Evolutionary conservation across 768 basidiomycete genomes (phyloP).

Genomic region (Epithele typhae): DNA sequence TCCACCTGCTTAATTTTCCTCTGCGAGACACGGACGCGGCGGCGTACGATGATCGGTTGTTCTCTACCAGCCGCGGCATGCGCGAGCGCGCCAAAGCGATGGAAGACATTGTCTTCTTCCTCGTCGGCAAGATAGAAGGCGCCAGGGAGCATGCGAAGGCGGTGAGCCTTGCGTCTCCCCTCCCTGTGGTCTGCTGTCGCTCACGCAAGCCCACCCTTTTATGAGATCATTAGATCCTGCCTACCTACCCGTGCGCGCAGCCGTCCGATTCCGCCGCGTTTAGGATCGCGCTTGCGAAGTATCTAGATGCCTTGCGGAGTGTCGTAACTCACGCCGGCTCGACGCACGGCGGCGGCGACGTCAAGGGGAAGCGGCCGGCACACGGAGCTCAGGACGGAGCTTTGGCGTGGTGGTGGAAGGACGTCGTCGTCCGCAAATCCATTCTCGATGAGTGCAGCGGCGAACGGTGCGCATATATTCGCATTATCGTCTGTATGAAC

Average conservation of each 20-base stretch:
- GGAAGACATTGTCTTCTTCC: slow-evolving; percentile 49
- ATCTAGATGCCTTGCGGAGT: slow-evolving; percentile 44
- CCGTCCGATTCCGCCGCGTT: slow-evolving; percentile 51
- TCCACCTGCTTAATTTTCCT: slow-evolving; percentile 50
- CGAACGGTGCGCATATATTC: too few relatives aligned
- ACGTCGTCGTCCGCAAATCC: slow-evolving; percentile 51
- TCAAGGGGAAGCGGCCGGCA: slow-evolving; percentile 17
- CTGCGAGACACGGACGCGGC: slow-evolving; percentile 40
- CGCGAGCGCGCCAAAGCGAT: slow-evolving; percentile 47
- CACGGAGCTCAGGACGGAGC: background rate
- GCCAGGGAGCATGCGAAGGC: slow-evolving; percentile 24
- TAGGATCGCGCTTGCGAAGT: slow-evolving; percentile 46
- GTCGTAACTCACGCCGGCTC: slow-evolving; percentile 27
- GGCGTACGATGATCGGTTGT: slow-evolving; percentile 47
- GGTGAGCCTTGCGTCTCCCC: slow-evolving; percentile 15
- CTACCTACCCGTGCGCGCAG: slow-evolving; percentile 47
- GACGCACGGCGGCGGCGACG: slow-evolving; percentile 7
- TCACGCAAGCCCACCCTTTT: background rate
- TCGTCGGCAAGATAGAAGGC: slow-evolving; percentile 42
- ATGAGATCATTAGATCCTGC: slow-evolving; percentile 35
- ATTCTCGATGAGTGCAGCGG: slow-evolving; percentile 52
- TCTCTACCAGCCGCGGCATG: slow-evolving; percentile 40
- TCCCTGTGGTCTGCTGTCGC: too few relatives aligned
- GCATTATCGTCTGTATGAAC: too few relatives aligned
- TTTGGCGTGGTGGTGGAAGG: slow-evolving; percentile 51